These are phyloP conservation scores for Stachybotrys elegans DNA, from an alignment of 2,329 filamentous ascomycete species.

Conservation along the genomic window DNA sequence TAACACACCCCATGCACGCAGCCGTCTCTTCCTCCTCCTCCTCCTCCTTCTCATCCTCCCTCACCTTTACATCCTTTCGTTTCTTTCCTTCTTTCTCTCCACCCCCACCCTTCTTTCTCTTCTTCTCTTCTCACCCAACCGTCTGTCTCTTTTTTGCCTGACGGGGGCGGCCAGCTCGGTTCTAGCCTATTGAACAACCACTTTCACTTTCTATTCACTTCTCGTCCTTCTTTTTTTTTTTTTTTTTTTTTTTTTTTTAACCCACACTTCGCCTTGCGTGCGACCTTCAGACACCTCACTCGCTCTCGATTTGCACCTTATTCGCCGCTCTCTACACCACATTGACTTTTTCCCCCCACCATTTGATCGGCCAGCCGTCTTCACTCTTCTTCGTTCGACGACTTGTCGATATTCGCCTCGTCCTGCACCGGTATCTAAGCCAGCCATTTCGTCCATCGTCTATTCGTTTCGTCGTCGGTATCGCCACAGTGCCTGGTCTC, in stretches of 20 bases:
- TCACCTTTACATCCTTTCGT: background rate
- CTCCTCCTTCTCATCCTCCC: background rate
- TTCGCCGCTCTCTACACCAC: background rate
- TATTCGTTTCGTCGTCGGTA: too few species aligned
- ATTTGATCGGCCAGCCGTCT: too few species aligned
- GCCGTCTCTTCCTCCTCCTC: background rate
- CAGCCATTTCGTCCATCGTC: too few species aligned
- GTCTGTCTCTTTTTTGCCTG: background rate
- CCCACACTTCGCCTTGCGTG: too few species aligned
- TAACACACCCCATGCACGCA: too few species aligned
- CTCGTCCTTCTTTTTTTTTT: background rate
- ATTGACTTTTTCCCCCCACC: background rate
- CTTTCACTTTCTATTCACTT: too few species aligned
- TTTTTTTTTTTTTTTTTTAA: background rate
- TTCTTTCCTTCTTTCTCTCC: background rate
- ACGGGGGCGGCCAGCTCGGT: background rate
- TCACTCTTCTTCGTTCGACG: background rate
- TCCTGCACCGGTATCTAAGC: too few species aligned
- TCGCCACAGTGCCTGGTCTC: too few species aligned
- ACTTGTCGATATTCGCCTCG: background rate
- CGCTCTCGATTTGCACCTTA: background rate
- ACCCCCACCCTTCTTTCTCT: conserved; percentile 5
- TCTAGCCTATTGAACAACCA: background rate
- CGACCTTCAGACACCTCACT: background rate
- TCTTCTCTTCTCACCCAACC: conserved; percentile 2